A percentile compares a stretch with the other conserved stretches of the same genome.
These are phyloP conservation scores for Leptodermis oblonga DNA, from an alignment of 257 asterid genomes.

Conservation along the genomic window DNA sequence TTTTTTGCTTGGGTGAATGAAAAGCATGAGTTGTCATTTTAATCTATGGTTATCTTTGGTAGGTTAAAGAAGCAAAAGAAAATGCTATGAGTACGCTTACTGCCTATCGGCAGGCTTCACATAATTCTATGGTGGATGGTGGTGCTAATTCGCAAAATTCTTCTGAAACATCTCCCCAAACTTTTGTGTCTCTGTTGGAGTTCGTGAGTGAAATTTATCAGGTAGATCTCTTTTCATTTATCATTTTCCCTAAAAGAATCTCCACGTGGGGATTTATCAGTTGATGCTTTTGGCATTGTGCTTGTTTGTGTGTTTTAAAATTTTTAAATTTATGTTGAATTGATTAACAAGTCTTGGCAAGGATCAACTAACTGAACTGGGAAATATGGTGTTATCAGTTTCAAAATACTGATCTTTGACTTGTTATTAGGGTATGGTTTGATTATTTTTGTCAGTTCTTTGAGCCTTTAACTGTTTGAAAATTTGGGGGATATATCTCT, in stretches of 20 bases:
- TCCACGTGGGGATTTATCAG: neutral
- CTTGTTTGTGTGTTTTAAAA: conserved; percentile 4
- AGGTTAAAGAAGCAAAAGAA: conserved; percentile 94
- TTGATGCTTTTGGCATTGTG: neutral
- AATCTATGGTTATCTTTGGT: conserved; percentile 8
- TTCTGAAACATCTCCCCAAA: conserved; percentile 44
- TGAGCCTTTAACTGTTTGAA: neutral
- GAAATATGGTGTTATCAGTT: neutral
- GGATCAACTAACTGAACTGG: neutral
- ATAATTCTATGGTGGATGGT: conserved; percentile 52
- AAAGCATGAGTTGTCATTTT: neutral
- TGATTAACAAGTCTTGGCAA: neutral
- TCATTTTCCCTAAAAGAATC: conserved; percentile 9
- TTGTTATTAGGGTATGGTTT: neutral
- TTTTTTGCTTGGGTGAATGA: neutral
- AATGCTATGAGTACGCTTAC: conserved; percentile 76
- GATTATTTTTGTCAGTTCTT: neutral
- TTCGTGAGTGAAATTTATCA: conserved; percentile 92
- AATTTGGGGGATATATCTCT: neutral
- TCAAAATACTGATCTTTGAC: neutral
- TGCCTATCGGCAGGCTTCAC: conserved; percentile 54
- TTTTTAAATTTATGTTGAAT: conserved; percentile 1
- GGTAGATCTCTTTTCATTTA: conserved; percentile 40
- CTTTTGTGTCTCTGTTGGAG: conserved; percentile 85
- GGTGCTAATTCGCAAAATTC: conserved; percentile 48